Evolutionary conservation across 495 filamentous ascomycete species (phyloP).

Genomic region (Xanthoparmelia taractica): DNA sequence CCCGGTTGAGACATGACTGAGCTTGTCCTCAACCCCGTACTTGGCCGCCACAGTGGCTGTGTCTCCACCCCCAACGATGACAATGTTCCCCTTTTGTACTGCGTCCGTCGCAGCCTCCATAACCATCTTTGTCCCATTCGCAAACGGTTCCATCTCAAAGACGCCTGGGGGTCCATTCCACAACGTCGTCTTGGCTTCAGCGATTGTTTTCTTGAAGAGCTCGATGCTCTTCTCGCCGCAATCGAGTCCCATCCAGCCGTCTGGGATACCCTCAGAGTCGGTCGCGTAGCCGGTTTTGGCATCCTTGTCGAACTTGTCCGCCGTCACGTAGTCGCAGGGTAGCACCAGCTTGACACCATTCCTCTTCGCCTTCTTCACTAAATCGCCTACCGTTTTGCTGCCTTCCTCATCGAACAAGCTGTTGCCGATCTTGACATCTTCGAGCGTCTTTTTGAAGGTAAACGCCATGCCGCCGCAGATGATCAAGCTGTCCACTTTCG

Average conservation of each 20-base stretch:
- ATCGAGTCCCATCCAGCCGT: slow-evolving; percentile 96
- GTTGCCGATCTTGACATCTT: slow-evolving; percentile 83
- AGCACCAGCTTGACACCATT: slow-evolving; percentile 90
- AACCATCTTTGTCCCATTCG: slow-evolving; percentile 79
- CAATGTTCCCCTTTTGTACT: slow-evolving; percentile 72
- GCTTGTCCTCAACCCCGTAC: slow-evolving; percentile 89
- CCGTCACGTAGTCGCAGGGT: slow-evolving; percentile 90
- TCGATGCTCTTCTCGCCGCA: slow-evolving; percentile 81
- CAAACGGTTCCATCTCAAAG: slow-evolving; percentile 94
- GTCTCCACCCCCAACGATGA: slow-evolving; percentile 97
- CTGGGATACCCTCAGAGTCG: slow-evolving; percentile 82
- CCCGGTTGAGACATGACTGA: slow-evolving; percentile 96
- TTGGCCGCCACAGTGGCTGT: slow-evolving; percentile 97
- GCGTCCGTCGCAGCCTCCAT: slow-evolving; percentile 79
- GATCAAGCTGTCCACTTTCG: slow-evolving; percentile 93
- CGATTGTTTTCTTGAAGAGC: slow-evolving; percentile 77
- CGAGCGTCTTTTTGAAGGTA: slow-evolving; percentile 98
- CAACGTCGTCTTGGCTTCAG: slow-evolving; percentile 87
- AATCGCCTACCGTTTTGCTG: slow-evolving; percentile 78
- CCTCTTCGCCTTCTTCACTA: slow-evolving; percentile 94
- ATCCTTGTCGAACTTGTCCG: slow-evolving; percentile 86
- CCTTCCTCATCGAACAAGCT: slow-evolving; percentile 92
- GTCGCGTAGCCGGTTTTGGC: slow-evolving; percentile 75
- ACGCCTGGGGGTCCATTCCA: slow-evolving; percentile 98
- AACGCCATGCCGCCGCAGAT: slow-evolving; percentile 99